phyloP scores from a whole-genome alignment of 441 rosid genomes.

The Aleurites moluccanus region DNA sequence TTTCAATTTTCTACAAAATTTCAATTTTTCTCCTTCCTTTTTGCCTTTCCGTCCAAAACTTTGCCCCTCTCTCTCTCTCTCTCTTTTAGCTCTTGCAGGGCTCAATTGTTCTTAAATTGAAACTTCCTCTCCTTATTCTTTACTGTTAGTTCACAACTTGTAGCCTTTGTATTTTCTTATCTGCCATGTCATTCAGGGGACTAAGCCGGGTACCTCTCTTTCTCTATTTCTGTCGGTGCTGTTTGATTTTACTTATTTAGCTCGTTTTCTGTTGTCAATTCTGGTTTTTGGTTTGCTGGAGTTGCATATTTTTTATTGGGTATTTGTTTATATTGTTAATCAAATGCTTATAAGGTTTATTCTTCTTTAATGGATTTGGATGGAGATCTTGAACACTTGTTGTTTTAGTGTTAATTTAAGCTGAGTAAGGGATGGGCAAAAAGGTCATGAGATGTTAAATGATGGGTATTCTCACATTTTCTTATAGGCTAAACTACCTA shows the following conservation, averaged over 20 bases:
- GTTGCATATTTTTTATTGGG: not conserved
- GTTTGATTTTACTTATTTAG: not conserved
- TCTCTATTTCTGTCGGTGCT: not conserved
- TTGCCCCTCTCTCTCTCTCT: not conserved
- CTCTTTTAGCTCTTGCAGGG: not conserved
- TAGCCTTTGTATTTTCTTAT: not conserved
- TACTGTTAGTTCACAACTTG: not conserved
- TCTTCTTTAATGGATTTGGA: not conserved
- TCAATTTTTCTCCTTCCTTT: not conserved
- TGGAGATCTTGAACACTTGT: not conserved
- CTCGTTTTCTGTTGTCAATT: slow-evolving; percentile 1
- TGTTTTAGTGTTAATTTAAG: not conserved
- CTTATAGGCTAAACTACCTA: not conserved
- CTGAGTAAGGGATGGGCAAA: not conserved
- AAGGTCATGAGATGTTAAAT: not conserved
- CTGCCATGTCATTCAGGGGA: slow-evolving; percentile 57
- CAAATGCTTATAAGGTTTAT: not conserved
- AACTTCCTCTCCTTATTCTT: slow-evolving; percentile 11
- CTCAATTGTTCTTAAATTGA: slow-evolving; percentile 2
- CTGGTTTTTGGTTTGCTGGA: not conserved
- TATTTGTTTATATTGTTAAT: not conserved
- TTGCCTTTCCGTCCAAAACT: slow-evolving; percentile 14
- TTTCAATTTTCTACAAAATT: too few relatives aligned
- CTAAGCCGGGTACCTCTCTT: slow-evolving; percentile 43
- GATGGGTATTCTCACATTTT: not conserved